Evolutionary conservation across 257 asterid genomes (phyloP).

Genomic region (Solanum tarijense): DNA sequence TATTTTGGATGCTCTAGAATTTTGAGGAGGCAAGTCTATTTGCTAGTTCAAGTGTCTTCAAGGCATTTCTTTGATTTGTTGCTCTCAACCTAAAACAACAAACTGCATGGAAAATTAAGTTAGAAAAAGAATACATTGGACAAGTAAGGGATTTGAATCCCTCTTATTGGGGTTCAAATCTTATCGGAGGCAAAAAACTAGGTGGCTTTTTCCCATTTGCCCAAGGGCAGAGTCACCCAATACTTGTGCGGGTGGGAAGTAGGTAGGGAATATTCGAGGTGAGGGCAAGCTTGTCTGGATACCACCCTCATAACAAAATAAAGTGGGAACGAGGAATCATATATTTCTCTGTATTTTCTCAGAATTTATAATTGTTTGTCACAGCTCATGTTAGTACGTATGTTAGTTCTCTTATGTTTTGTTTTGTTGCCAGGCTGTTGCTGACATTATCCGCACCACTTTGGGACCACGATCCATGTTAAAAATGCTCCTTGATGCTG

Average conservation of each 20-base stretch:
- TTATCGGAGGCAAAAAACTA: not conserved
- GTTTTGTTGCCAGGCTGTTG: slow-evolving; percentile 60
- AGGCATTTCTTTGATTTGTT: not conserved
- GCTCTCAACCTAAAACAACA: not conserved
- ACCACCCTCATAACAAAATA: not conserved
- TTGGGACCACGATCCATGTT: slow-evolving; percentile 92
- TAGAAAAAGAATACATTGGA: not conserved
- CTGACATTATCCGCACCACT: slow-evolving; percentile 87
- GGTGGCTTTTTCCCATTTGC: not conserved
- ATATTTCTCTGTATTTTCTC: not conserved
- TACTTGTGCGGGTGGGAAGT: not conserved
- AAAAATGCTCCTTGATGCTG: slow-evolving; percentile 87
- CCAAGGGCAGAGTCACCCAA: not conserved
- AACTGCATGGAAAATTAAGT: not conserved
- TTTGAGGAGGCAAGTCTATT: not conserved
- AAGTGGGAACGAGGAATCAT: not conserved
- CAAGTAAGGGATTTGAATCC: not conserved
- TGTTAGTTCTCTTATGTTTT: not conserved
- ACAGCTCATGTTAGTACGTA: not conserved
- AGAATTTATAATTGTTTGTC: not conserved
- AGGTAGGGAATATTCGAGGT: not conserved
- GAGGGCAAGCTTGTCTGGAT: not conserved
- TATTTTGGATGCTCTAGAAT: not conserved
- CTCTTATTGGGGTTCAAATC: not conserved
- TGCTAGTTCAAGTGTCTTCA: not conserved